Base-by-base conservation (phyloP, 768 basidiomycete species). In the Hemileccinum impolitum region DNA sequence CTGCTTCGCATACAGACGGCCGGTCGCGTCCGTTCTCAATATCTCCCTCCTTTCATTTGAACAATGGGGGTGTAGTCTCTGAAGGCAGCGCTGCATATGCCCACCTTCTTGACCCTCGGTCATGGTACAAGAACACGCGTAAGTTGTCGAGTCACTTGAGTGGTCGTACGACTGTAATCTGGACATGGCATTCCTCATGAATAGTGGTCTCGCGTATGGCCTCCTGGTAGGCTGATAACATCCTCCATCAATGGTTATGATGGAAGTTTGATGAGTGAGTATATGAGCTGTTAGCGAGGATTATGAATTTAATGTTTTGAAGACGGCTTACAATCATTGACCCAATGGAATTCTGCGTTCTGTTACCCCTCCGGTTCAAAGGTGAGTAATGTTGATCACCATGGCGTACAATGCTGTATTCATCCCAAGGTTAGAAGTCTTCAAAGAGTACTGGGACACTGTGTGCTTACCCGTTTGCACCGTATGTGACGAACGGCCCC, bases 41-140 rank as follows among this genome's bases (percentile, higher is more conserved):
- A 15, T 36, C 35, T 15, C 14, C 26, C 26, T 14, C 12, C 13
- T 30, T 35, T 36, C 23, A 39, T 18, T 43, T 58, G 52, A 55
- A 75, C 53, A 61, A 85, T 85, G 81, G 82, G 70, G 63, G 80
- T 64, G 70, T 70, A 44, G 67, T 60, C 47, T 48, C 35, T 15
- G 39, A 69, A 42, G 53, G 56, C 13, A n/a, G 31, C 30, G 70
- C 71, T 42, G 75, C 71, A 36, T 81, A 77, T 54, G 63, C 64
- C 28, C 77, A 80, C 52, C 73, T 84, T 48, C 53, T 85, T 51
- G 77, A 86, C 64, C 80, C 82, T 17, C 77, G 67, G 55, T 73
- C 80, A 60, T 87, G 84, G 84, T 82, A 82, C 68, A 85, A 81
- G 72, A 86, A 87, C 70, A 76, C 64, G 63, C 74, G 83, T 81